A percentile compares a stretch with the other conserved stretches of the same genome.
phyloP scores from a whole-genome alignment of 2,329 filamentous ascomycete genomes.

The Leptodontidium sp. region DNA sequence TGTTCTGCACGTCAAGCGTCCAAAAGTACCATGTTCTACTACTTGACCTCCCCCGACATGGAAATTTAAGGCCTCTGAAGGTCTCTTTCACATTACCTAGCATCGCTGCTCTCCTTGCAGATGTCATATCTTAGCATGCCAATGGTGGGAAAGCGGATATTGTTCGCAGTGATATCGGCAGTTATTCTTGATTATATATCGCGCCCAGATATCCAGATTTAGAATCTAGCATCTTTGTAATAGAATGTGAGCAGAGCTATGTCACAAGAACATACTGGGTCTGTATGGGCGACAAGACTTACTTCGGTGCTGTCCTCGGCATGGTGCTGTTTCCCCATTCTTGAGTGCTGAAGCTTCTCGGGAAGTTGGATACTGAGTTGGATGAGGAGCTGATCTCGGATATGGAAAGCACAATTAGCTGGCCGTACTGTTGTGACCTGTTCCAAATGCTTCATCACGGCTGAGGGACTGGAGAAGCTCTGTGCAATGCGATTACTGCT shows the following conservation, averaged over 20 bases:
- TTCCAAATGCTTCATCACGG: no score
- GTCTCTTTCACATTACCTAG: no score
- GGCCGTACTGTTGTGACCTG: no score
- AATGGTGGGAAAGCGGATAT: neutral
- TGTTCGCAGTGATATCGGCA: neutral
- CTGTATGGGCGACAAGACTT: neutral
- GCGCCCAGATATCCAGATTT: neutral
- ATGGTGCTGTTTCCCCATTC: neutral
- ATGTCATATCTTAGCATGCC: neutral
- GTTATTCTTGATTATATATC: neutral
- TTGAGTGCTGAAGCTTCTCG: neutral
- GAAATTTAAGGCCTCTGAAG: neutral
- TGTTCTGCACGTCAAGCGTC: neutral
- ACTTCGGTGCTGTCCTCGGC: neutral
- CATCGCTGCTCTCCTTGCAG: neutral
- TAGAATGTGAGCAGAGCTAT: no score
- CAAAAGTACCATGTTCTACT: neutral
- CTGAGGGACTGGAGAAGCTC: no score
- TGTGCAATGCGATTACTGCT: no score
- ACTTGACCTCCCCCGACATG: neutral
- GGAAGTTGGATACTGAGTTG: no score
- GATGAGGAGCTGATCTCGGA: no score
- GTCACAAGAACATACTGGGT: neutral
- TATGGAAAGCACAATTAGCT: no score
- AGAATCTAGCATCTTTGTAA: neutral